Conservation (phyloP, 345 rosid genomes). For the Moricandia arvensis region DNA sequence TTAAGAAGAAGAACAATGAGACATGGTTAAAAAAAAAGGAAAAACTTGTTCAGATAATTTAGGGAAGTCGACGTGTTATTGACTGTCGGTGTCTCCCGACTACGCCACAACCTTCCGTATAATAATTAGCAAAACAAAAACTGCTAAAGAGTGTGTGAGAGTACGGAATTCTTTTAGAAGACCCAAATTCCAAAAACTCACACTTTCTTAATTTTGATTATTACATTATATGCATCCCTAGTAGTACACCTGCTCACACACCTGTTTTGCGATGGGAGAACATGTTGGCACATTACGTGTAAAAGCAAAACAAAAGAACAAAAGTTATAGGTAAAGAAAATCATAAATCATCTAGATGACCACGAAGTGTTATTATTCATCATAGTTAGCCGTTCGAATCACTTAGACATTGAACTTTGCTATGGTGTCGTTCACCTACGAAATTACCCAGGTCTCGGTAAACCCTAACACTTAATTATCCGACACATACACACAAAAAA, state of each 20-base stretch:
- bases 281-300: conserved; percentile 1
- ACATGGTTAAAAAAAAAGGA: background rate
- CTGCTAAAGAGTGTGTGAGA: background rate
- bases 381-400: background rate
- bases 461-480: background rate
- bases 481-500: background rate
- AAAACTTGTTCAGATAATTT: conserved; percentile 14
- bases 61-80: conserved; percentile 50
- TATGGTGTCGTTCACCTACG: background rate
- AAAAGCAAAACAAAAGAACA: background rate
- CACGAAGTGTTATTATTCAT: background rate
- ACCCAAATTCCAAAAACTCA: background rate
- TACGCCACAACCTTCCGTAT: conserved; percentile 36
- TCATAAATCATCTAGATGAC: background rate
- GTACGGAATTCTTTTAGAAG: background rate
- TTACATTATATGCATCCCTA: background rate
- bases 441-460: background rate
- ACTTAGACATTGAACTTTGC: background rate
- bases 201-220: background rate
- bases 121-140: conserved; percentile 2
- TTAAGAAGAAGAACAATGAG: background rate
- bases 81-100: conserved; percentile 56
- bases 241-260: conserved; percentile 10
- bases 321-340: background rate
- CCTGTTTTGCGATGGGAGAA: conserved; percentile 1